Base-by-base conservation (phyloP, 1,139 yeast species). In the Lodderomyces parapsilosis region DNA sequence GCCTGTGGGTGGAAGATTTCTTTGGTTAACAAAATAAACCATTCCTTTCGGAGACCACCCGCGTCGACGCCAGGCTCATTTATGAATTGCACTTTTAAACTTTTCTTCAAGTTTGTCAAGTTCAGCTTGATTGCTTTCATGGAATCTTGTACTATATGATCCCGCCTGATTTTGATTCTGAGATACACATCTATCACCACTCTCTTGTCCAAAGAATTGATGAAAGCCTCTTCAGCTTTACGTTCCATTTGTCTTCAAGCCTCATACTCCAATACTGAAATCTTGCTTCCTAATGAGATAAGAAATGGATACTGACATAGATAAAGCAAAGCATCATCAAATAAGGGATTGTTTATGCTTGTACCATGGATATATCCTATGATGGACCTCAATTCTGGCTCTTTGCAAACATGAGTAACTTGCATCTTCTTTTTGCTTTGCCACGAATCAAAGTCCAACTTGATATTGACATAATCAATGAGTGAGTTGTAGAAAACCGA, bases 11-110 rank as follows among this genome's bases (percentile, higher is more conserved):
- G 77, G 56, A 91, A 86, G 2, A 93, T 62, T 19, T 83, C 83
- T 46, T 79, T 77, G 1, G 87, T 82, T 35, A 93, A 65, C 25
- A 90, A 62, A 40, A 82, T 68, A 60, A 93, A 91, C 98, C 98
- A 93, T 57, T 93, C 98, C 58, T 90, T 91, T 51, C 83, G 80
- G 47, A 91, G 70, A 0, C 99, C 99, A 1, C 98, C 99, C 0
- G 90, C 97, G 66, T 93, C 99, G 18, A 91, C 76, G 0, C 98
- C 98, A 0, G 93, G 94, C 56, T 93, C 98, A 43, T 83, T 83
- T 3, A 84, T 62, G 60, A 93, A 93, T 54, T 86, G 91, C 10
- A 93, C 85, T 49, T 81, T 74, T 23, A 91, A 63, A 2, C 89
- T 78, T 58, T 90, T 91, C 56, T 85, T 83, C 48, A 91, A 68